phyloP scores from a whole-genome alignment of 805 yeast genomes.

The Phaffomyces thermotolerans region DNA sequence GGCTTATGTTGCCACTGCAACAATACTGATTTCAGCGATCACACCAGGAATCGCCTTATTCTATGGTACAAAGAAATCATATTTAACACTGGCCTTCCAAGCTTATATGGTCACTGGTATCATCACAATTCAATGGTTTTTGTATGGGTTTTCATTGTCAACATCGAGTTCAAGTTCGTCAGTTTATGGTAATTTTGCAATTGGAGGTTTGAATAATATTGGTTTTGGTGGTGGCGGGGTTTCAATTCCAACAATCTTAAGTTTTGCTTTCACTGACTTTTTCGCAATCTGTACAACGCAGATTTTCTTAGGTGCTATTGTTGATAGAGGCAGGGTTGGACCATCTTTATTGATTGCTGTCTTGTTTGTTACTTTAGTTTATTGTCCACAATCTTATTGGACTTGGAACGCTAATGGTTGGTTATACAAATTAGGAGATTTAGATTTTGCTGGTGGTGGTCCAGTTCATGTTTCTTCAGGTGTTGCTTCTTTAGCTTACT shows the following conservation, averaged over 20 bases:
- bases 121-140: conserved; percentile 84
- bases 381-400: conserved; percentile 93
- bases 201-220: conserved; percentile 71
- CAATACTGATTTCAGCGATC: conserved; percentile 57
- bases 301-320: conserved; percentile 84
- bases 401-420: conserved; percentile 92
- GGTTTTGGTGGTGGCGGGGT: conserved; percentile 29
- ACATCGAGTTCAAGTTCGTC: conserved; percentile 61
- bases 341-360: conserved; percentile 78
- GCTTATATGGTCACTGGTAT: conserved; percentile 62
- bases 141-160: conserved; percentile 93
- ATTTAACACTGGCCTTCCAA: conserved; percentile 68
- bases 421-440: conserved; percentile 87
- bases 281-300: conserved; percentile 85
- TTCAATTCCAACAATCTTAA: conserved; percentile 39
- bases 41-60: conserved; percentile 90
- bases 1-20: conserved; percentile 35
- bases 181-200: conserved; percentile 75
- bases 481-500: conserved; percentile 79
- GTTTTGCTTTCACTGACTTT: conserved; percentile 82
- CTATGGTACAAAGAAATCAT: conserved; percentile 88
- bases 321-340: conserved; percentile 84
- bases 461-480: conserved; percentile 94
- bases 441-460: conserved; percentile 99
- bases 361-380: conserved; percentile 83